phyloP scores from a whole-genome alignment of 2,329 filamentous ascomycete genomes.

The Pestalotiopsis sp. region DNA sequence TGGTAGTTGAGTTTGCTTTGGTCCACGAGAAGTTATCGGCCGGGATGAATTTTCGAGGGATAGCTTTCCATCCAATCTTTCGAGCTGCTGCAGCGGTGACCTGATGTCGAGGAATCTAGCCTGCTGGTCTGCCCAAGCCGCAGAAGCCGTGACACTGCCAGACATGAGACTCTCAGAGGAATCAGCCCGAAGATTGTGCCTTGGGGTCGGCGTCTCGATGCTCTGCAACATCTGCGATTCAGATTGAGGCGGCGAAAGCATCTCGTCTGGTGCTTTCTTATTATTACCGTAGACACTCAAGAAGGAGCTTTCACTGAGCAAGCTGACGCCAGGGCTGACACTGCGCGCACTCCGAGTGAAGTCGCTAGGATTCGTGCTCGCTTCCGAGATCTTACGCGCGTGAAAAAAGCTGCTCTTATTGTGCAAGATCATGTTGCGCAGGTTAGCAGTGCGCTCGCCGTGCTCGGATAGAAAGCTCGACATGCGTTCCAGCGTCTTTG shows the following conservation, averaged over 20 bases:
- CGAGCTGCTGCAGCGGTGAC: conserved; percentile 55
- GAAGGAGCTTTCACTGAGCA: conserved; percentile 70
- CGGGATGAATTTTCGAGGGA: conserved; percentile 30
- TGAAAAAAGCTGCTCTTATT: conserved; percentile 51
- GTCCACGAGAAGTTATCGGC: conserved; percentile 28
- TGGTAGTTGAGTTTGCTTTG: conserved; percentile 12
- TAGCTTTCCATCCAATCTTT: conserved; percentile 40
- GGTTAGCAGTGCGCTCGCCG: conserved; percentile 61
- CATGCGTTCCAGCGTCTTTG: conserved; percentile 55
- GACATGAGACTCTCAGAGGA: not conserved
- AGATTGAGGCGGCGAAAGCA: conserved; percentile 17
- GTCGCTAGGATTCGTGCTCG: conserved; percentile 37
- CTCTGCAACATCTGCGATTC: conserved; percentile 21
- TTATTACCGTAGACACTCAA: conserved; percentile 61
- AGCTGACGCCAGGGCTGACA: conserved; percentile 61
- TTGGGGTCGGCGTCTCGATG: conserved; percentile 16
- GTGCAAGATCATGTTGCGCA: conserved; percentile 61
- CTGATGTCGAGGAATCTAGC: conserved; percentile 46
- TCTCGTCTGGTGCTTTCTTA: conserved; percentile 26
- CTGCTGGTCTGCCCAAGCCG: conserved; percentile 42
- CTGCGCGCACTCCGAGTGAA: conserved; percentile 38
- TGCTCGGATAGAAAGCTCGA: conserved; percentile 66
- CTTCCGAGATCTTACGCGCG: conserved; percentile 50
- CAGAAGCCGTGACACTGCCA: not conserved
- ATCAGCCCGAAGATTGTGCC: conserved; percentile 16